Percentiles rank a stretch among this genome's conserved stretches.
Conservation (phyloP, 2,329 filamentous ascomycete species). For the Pestalotiopsis sp. region DNA sequence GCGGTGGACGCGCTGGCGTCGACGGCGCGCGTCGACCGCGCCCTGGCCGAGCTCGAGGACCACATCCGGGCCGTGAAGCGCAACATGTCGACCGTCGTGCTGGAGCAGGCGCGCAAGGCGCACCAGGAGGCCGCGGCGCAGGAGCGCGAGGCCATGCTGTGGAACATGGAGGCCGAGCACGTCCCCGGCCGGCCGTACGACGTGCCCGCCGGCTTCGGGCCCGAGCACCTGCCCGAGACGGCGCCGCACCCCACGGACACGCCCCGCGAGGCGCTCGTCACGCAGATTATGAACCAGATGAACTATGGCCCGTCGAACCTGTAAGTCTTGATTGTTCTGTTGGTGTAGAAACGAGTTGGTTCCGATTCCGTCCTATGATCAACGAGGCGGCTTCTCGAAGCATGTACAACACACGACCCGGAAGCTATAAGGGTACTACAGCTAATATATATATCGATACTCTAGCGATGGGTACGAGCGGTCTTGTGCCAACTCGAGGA, state of each 20-base stretch:
- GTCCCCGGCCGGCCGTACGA: background rate
- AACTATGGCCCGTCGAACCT: background rate
- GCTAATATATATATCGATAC: background rate
- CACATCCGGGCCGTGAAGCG: constrained; percentile 11
- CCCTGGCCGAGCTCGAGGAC: constrained; percentile 13
- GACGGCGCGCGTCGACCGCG: background rate
- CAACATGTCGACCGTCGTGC: constrained; percentile 13
- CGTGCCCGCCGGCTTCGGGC: background rate
- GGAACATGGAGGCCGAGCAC: background rate
- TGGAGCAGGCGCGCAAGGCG: constrained; percentile 8
- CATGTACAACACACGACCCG: background rate
- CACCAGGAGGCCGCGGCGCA: constrained; percentile 1
- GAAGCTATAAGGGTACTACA: background rate
- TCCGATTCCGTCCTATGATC: background rate
- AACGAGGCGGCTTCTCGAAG: background rate
- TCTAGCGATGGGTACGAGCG: background rate
- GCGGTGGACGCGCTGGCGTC: background rate
- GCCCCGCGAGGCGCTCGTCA: constrained; percentile 11
- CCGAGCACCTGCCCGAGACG: background rate
- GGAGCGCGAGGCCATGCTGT: background rate
- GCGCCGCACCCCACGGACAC: constrained; percentile 9
- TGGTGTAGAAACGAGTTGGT: too few species aligned
- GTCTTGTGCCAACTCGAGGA: background rate
- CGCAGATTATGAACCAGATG: constrained; percentile 4
- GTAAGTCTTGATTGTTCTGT: background rate